These are phyloP conservation scores for Pyrenophora tritici-repentis DNA, from an alignment of 2,329 filamentous ascomycete species.

Conservation along the genomic window DNA sequence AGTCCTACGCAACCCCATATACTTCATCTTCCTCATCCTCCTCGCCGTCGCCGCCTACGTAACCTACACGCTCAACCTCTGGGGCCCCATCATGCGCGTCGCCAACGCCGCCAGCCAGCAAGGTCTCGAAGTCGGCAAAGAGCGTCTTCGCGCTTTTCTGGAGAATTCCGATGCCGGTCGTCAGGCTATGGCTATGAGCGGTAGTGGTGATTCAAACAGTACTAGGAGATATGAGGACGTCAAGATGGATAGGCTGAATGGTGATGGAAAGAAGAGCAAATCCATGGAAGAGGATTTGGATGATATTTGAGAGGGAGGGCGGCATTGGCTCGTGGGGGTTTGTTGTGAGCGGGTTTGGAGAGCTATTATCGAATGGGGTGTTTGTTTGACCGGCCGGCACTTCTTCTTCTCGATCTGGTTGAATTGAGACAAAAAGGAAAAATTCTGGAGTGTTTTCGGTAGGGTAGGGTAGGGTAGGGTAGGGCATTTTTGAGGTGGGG, in stretches of 20 bases:
- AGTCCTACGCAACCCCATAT: constrained; percentile 93
- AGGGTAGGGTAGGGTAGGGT: no score
- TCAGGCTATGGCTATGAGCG: constrained; percentile 75
- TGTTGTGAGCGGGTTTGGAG: no score
- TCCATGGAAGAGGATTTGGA: constrained; percentile 40
- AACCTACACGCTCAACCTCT: constrained; percentile 90
- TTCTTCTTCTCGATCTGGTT: neutral
- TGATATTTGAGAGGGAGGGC: constrained; percentile 48
- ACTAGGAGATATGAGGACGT: constrained; percentile 29
- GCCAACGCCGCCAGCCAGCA: constrained; percentile 84
- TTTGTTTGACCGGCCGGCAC: no score
- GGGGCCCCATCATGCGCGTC: constrained; percentile 96
- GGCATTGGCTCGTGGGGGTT: no score
- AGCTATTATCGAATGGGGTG: no score
- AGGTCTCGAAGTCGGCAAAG: constrained; percentile 88
- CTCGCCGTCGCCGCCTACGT: constrained; percentile 78
- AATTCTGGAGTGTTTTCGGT: no score
- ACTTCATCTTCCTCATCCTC: constrained; percentile 87
- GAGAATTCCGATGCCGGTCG: constrained; percentile 84
- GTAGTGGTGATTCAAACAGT: constrained; percentile 17
- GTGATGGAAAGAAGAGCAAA: constrained; percentile 50
- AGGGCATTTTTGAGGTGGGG: neutral
- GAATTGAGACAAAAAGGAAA: neutral
- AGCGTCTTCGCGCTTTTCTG: constrained; percentile 86
- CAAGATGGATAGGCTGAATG: constrained; percentile 48